Evolutionary conservation across 2,329 filamentous ascomycete species (phyloP).

Genomic region (Herpotrichia juniperi): DNA sequence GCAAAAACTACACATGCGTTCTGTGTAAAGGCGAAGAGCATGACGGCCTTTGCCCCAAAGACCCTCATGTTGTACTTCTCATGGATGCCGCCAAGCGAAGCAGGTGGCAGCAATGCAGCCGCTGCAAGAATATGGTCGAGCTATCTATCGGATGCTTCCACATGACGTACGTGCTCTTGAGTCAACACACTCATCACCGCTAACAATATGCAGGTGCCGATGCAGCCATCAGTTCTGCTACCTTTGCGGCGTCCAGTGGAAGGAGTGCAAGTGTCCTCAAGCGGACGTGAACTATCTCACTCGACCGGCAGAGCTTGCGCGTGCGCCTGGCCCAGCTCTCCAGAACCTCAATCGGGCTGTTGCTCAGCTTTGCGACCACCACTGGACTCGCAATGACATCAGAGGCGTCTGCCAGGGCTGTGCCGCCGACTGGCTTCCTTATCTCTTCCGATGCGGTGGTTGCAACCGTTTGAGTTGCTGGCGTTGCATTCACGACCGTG

Average conservation of each 20-base stretch:
- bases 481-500: constrained; percentile 12
- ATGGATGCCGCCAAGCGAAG: constrained; percentile 20
- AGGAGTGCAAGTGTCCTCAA: constrained; percentile 13
- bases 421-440: constrained; percentile 6
- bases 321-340: too few species aligned
- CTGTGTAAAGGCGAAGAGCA: constrained; percentile 17
- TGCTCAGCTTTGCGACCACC: too few species aligned
- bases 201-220: constrained; percentile 11
- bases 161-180: constrained; percentile 16
- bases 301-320: background rate
- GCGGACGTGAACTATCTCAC: constrained; percentile 16
- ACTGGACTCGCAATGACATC: too few species aligned
- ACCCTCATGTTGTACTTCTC: constrained; percentile 18
- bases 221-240: constrained; percentile 27
- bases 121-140: constrained; percentile 25
- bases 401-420: constrained; percentile 8
- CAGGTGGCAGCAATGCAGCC: constrained; percentile 23
- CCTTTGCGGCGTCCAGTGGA: constrained; percentile 22
- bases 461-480: constrained; percentile 10
- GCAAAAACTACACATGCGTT: constrained; percentile 15
- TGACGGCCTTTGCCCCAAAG: constrained; percentile 17
- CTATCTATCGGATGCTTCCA: constrained; percentile 21
- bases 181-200: background rate
- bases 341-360: too few species aligned
- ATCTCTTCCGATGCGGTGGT: background rate